phyloP scores from a whole-genome alignment of 192 early-diverging fungal species.

The Coemansia aciculifera region DNA sequence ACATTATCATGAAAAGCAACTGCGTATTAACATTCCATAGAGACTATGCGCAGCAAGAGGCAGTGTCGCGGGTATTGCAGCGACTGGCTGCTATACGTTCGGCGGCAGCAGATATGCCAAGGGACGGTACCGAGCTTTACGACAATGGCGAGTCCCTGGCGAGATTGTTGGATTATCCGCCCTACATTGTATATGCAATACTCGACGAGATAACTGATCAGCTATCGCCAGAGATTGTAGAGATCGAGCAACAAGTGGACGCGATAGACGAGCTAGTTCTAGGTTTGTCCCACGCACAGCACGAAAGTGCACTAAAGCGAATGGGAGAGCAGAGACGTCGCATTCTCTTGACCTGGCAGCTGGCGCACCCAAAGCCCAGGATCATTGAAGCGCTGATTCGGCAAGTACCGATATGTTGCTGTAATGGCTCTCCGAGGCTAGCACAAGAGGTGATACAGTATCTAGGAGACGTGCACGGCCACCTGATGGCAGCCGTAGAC shows the following conservation, averaged over 20 bases:
- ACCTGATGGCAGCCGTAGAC: constrained; percentile 31
- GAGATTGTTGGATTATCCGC: constrained; percentile 48
- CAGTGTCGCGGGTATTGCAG: constrained; percentile 21
- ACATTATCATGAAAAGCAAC: constrained; percentile 32
- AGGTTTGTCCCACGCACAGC: constrained; percentile 83
- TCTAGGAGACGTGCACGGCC: constrained; percentile 50
- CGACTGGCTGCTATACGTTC: constrained; percentile 36
- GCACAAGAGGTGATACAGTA: constrained; percentile 50
- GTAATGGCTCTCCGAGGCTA: background rate
- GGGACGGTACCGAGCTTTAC: background rate
- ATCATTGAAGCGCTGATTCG: constrained; percentile 64
- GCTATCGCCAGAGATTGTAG: constrained; percentile 78
- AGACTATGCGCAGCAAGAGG: constrained; percentile 12
- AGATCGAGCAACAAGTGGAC: constrained; percentile 92
- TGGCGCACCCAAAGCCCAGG: constrained; percentile 68
- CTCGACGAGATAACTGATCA: constrained; percentile 91
- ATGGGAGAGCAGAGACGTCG: constrained; percentile 76
- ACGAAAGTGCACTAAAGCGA: constrained; percentile 67
- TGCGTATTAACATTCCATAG: constrained; percentile 39
- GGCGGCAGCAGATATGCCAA: constrained; percentile 4
- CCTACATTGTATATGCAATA: constrained; percentile 93
- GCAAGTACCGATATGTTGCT: background rate
- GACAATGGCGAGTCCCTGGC: constrained; percentile 19
- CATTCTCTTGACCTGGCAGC: constrained; percentile 66
- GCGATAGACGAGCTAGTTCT: constrained; percentile 93